phyloP scores from a whole-genome alignment of 805 yeast genomes.

The Wickerhamiella kazuoi region DNA sequence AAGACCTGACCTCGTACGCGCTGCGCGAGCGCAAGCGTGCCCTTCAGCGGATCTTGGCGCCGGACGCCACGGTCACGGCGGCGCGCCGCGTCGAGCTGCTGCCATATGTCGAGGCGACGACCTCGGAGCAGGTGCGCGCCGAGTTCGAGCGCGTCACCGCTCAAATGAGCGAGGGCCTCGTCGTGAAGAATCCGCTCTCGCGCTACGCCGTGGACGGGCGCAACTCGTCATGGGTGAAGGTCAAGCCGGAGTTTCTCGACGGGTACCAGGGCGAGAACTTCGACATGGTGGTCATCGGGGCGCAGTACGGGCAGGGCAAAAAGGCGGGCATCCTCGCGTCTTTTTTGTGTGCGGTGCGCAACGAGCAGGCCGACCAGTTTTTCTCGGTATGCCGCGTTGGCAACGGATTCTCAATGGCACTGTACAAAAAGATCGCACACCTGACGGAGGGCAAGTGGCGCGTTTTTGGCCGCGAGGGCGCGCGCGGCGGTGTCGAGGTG shows the following conservation, averaged over 20 bases:
- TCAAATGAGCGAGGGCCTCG: slow-evolving; percentile 59
- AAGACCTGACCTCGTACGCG: slow-evolving; percentile 36
- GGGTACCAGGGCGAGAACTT: slow-evolving; percentile 67
- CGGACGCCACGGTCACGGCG: slow-evolving; percentile 11
- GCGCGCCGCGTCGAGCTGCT: slow-evolving; percentile 13
- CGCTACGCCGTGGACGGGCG: slow-evolving; percentile 45
- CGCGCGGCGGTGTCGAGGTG: slow-evolving; percentile 5
- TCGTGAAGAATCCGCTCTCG: slow-evolving; percentile 47
- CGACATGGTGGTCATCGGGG: slow-evolving; percentile 67
- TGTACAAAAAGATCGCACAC: slow-evolving; percentile 40
- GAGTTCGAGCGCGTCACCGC: slow-evolving; percentile 43
- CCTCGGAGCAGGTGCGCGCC: slow-evolving; percentile 35
- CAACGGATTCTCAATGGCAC: slow-evolving; percentile 59
- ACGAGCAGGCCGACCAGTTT: slow-evolving; percentile 26
- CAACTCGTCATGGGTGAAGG: slow-evolving; percentile 59
- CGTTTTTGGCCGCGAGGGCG: slow-evolving; percentile 18
- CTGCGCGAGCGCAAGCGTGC: slow-evolving; percentile 39
- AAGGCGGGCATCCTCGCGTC: slow-evolving; percentile 26
- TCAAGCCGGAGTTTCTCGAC: slow-evolving; percentile 78
- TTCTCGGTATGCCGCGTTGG: slow-evolving; percentile 64
- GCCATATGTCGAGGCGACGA: slow-evolving; percentile 24
- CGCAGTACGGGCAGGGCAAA: slow-evolving; percentile 48
- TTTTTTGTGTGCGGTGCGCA: slow-evolving; percentile 55
- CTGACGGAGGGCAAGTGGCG: slow-evolving; percentile 52
- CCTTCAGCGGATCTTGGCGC: slow-evolving; percentile 29